A percentile compares a stretch with the other conserved stretches of the same genome.
Conservation (phyloP, 164 flowering plant species). For the Buxus sempervirens region DNA sequence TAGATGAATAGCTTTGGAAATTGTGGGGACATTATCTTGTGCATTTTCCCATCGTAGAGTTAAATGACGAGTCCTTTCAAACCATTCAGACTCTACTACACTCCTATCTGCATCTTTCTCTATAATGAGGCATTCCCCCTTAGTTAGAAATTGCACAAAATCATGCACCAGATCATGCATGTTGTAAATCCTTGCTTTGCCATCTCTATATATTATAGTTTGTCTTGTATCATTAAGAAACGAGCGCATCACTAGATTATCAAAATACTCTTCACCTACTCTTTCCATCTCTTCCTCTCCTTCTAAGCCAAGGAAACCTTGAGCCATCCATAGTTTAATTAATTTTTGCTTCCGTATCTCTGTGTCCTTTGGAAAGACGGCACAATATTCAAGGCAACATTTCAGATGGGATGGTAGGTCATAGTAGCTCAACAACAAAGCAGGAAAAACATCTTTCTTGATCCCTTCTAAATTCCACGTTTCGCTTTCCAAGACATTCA, state of each 20-base stretch:
- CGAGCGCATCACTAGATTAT: not conserved
- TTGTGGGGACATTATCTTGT: not conserved
- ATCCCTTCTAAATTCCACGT: not conserved
- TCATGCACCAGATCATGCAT: not conserved
- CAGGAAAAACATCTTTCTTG: not conserved
- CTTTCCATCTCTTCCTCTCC: not conserved
- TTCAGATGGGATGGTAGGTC: not conserved
- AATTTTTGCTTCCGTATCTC: not conserved
- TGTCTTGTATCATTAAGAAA: not conserved
- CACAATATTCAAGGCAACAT: not conserved
- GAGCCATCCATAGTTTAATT: not conserved
- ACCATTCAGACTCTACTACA: not conserved
- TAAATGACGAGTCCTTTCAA: not conserved
- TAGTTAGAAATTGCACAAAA: not conserved
- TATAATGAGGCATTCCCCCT: not conserved
- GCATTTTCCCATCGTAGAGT: not conserved
- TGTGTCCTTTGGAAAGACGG: not conserved
- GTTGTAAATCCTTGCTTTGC: not conserved
- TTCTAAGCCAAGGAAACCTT: not conserved
- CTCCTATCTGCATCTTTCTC: not conserved
- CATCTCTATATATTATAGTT: not conserved
- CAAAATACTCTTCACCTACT: not conserved
- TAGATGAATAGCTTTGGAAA: not conserved
- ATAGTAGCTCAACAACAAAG: not conserved
- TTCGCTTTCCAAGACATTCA: not conserved